Evolutionary conservation across 495 filamentous ascomycete genomes (phyloP).

Genomic region (Neurospora intermedia): DNA sequence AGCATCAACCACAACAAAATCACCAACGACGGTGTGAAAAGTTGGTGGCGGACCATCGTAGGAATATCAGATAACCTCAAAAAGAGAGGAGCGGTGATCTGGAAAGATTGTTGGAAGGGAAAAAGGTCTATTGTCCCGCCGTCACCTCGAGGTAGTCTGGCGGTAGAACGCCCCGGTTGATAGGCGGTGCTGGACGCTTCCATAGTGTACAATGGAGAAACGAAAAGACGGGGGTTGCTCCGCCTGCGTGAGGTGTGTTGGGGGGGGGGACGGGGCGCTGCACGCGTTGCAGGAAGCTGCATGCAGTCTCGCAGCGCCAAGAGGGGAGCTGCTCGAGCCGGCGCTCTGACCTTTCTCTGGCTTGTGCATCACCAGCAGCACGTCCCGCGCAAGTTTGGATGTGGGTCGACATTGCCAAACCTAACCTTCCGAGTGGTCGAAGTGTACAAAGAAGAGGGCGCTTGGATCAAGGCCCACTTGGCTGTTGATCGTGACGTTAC

Average conservation of each 20-base stretch:
- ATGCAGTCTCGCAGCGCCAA: neutral
- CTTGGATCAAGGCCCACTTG: neutral
- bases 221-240: neutral
- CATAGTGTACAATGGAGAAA: neutral
- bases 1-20: neutral
- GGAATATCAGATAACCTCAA: neutral
- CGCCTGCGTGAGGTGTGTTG: neutral
- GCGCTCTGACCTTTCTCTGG: neutral
- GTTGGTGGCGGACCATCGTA: neutral
- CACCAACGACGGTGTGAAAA: neutral
- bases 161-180: neutral
- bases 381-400: neutral
- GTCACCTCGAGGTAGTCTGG: neutral
- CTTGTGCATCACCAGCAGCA: neutral
- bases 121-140: neutral
- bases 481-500: neutral
- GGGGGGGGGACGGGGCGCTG: neutral
- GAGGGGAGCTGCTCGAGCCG: neutral
- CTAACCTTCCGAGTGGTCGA: neutral
- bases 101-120: neutral
- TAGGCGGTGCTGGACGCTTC: neutral
- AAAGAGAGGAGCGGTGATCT: neutral
- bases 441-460: neutral
- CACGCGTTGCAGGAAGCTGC: neutral
- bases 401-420: neutral